phyloP scores from a whole-genome alignment of 495 filamentous ascomycete species.

The Podospora sp. region DNA sequence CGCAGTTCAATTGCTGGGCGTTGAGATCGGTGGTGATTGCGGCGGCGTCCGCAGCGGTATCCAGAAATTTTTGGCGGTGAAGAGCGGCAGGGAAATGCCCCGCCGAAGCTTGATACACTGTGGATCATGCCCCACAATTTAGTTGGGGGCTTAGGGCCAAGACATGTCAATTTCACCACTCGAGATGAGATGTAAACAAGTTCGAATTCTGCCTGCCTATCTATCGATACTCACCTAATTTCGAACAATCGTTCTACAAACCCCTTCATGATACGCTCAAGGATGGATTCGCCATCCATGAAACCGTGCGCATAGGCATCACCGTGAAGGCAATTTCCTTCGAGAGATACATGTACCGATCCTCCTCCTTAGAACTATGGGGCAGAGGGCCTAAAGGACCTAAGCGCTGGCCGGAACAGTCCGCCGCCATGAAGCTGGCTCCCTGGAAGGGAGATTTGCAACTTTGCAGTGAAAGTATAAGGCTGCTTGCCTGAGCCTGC shows the following conservation, averaged over 20 bases:
- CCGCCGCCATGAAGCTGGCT: not conserved
- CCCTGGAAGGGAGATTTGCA: not conserved
- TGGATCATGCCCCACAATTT: not conserved
- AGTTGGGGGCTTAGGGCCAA: not conserved
- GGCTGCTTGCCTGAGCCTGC: not conserved
- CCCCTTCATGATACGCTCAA: not conserved
- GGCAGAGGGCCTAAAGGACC: not conserved
- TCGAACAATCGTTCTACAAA: not conserved
- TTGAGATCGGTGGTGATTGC: constrained; percentile 8
- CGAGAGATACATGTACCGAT: no score
- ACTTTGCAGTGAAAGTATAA: not conserved
- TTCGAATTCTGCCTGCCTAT: no score
- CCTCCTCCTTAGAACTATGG: no score
- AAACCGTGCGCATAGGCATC: not conserved
- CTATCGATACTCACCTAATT: not conserved
- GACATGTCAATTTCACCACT: not conserved
- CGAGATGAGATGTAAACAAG: not conserved
- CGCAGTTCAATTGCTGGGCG: constrained; percentile 16
- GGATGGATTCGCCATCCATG: not conserved
- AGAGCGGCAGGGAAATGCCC: constrained; percentile 22
- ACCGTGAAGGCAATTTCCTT: not conserved
- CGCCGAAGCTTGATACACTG: not conserved
- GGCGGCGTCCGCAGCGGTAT: constrained; percentile 9
- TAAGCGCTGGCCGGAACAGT: not conserved
- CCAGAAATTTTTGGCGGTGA: constrained; percentile 45